A percentile compares a stretch with the other conserved stretches of the same genome.
phyloP scores from a whole-genome alignment of 306 rosid genomes.

The Cucurbita ficifolia region DNA sequence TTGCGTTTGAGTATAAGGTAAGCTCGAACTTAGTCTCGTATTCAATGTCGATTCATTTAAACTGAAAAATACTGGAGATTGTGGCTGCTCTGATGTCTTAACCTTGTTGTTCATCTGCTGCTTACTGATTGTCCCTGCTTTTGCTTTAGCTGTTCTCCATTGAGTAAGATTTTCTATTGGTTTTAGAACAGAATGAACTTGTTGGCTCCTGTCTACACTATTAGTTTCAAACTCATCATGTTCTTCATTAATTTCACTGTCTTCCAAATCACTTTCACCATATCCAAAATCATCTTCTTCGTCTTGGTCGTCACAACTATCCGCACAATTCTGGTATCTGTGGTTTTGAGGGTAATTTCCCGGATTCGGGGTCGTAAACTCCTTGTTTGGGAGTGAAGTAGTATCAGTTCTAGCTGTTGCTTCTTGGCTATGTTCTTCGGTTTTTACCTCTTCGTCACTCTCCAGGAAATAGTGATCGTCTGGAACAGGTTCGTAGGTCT shows the following conservation, averaged over 20 bases:
- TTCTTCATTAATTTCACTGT: slow-evolving; percentile 11
- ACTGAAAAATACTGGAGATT: slow-evolving; percentile 6
- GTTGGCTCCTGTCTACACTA: slow-evolving; percentile 10
- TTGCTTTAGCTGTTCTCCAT: slow-evolving; percentile 81
- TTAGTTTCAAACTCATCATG: slow-evolving; percentile 7
- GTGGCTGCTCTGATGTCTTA: slow-evolving; percentile 17
- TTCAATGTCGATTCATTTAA: slow-evolving; percentile 15
- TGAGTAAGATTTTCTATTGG: slow-evolving; percentile 74
- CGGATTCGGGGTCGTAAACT: slow-evolving; percentile 8
- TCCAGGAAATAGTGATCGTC: slow-evolving; percentile 29
- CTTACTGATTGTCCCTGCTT: slow-evolving; percentile 29
- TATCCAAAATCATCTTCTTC: slow-evolving; percentile 38
- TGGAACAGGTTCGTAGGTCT: slow-evolving; percentile 60
- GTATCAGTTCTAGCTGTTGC: slow-evolving; percentile 9
- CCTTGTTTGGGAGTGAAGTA: slow-evolving; percentile 13
- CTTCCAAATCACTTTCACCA: slow-evolving; percentile 43
- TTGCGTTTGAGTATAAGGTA: slow-evolving; percentile 40
- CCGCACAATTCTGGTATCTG: slow-evolving; percentile 57
- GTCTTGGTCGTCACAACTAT: slow-evolving; percentile 35
- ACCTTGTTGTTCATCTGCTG: slow-evolving; percentile 55
- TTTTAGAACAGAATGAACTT: slow-evolving; percentile 41
- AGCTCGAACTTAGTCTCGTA: slow-evolving; percentile 16
- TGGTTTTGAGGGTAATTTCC: slow-evolving; percentile 36
- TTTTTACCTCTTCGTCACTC: slow-evolving; percentile 29
- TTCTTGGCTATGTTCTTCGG: slow-evolving; percentile 10